Percentiles rank a stretch among this genome's conserved stretches.
Conservation (phyloP, 768 basidiomycete species). For the Boletus rubroflammeus region DNA sequence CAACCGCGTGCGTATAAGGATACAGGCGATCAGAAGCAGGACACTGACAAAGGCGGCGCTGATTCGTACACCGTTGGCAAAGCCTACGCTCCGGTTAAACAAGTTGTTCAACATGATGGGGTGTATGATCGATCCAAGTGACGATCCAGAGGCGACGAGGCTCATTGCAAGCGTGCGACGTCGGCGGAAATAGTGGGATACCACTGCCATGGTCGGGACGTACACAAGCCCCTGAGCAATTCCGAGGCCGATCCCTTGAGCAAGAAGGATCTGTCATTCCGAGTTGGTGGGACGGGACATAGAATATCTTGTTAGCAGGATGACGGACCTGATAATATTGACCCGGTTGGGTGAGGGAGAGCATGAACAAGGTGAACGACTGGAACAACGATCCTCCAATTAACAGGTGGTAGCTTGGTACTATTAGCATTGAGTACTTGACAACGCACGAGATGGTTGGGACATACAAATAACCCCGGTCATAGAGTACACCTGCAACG, state of each 20-base stretch:
- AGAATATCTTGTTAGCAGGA: background rate
- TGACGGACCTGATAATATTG: constrained; percentile 42
- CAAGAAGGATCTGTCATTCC: constrained; percentile 40
- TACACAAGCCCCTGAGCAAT: constrained; percentile 45
- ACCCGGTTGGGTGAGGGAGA: constrained; percentile 41
- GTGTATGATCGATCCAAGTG: constrained; percentile 25
- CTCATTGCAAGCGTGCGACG: constrained; percentile 45
- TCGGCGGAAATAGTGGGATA: constrained; percentile 44
- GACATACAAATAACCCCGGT: constrained; percentile 49
- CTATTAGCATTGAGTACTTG: background rate
- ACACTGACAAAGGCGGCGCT: constrained; percentile 42
- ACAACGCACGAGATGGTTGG: background rate
- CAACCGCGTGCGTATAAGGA: constrained; percentile 39
- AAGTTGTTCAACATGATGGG: constrained; percentile 33
- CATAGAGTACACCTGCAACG: constrained; percentile 44
- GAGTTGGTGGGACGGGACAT: background rate
- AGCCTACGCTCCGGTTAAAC: constrained; percentile 27
- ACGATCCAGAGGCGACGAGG: constrained; percentile 38
- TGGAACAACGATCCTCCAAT: constrained; percentile 45
- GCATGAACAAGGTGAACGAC: constrained; percentile 40
- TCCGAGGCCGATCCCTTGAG: constrained; percentile 47
- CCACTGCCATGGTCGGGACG: constrained; percentile 42
- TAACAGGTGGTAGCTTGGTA: constrained; percentile 41
- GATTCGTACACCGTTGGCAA: constrained; percentile 46
- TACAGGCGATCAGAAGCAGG: constrained; percentile 32